Evolutionary conservation across 352 stramenopile species (phyloP), one percentile per base, ranked within the genome.

Genomic region (Phytopythium helicoides): DNA sequence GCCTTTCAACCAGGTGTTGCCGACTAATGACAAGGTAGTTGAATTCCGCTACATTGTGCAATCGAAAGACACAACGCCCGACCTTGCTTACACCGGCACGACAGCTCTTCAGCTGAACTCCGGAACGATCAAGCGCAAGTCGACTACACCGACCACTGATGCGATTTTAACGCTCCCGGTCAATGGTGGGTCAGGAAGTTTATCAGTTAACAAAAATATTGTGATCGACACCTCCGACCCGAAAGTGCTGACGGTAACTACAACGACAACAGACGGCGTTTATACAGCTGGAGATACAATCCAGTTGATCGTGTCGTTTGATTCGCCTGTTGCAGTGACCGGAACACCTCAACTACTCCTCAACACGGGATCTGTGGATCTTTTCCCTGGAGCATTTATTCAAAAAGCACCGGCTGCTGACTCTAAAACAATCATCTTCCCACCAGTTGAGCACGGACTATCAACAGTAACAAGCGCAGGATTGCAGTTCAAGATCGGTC

Each of bases 41-140:
- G 67, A 87, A 56, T 95, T 95, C 25, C 65, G 59, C 15, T 95
- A 95, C 57, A 68, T 80, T 11, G 79, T 93, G 0, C 81, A 91
- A 21, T 49, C 76, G 8, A 82, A 72, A 34, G 86, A 95, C 47
- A 89, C 71, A 2, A 73, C 80, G 1, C 70, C 75, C 0, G 79
- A 92, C 37, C 67, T 95, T 10, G 72, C 76, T 25, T 92, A 92
- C 45, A 72, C 65, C 1, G 58, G 60, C 0, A 74, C 65, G 0
- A 74, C 47, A n/a, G 64, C 70, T 0, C 46, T 92, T 9, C 64
- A 86, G 42, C 67, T 89, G 10, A 81, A 87, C 18, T 73, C 65
- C 3, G 79, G 77, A 1, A 69, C 63, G 1, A 84, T 90, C 37
- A 83, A 81, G 53, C 64, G 75, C 18, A 58, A 62, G 37, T 84